These are phyloP conservation scores for Crotalaria pallida DNA, from an alignment of 306 rosid species.

Conservation along the genomic window DNA sequence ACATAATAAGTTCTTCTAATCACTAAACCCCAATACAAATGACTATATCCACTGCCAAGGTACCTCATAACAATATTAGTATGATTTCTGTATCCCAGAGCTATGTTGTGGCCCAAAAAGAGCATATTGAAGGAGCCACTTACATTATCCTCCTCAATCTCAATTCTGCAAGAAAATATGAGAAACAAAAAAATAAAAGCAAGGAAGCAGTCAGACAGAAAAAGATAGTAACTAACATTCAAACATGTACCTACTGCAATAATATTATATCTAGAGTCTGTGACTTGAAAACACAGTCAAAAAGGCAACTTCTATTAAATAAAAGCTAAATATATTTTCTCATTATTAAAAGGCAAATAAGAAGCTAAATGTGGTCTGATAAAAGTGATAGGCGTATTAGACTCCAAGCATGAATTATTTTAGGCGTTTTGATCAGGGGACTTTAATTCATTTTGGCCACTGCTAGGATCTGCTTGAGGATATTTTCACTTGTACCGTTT, in stretches of 20 bases:
- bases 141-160: slow-evolving; percentile 77
- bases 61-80: slow-evolving; percentile 83
- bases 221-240: not conserved
- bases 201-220: not conserved
- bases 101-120: slow-evolving; percentile 71
- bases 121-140: slow-evolving; percentile 89
- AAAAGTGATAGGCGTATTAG: too few relatives aligned
- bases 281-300: not conserved
- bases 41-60: slow-evolving; percentile 1
- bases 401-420: too few relatives aligned
- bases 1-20: not conserved
- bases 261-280: not conserved
- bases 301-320: too few relatives aligned
- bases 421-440: too few relatives aligned
- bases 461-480: too few relatives aligned
- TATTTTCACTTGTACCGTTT: too few relatives aligned
- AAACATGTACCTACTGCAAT: not conserved
- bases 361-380: not conserved
- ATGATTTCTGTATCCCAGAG: slow-evolving; percentile 83
- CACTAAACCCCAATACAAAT: not conserved
- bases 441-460: too few relatives aligned
- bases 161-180: slow-evolving; percentile 55
- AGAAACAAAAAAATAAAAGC: not conserved
- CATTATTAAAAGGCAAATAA: too few relatives aligned
- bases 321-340: too few relatives aligned